Conservation (phyloP, 768 basidiomycete genomes). For the Tubosaeta sp. region DNA sequence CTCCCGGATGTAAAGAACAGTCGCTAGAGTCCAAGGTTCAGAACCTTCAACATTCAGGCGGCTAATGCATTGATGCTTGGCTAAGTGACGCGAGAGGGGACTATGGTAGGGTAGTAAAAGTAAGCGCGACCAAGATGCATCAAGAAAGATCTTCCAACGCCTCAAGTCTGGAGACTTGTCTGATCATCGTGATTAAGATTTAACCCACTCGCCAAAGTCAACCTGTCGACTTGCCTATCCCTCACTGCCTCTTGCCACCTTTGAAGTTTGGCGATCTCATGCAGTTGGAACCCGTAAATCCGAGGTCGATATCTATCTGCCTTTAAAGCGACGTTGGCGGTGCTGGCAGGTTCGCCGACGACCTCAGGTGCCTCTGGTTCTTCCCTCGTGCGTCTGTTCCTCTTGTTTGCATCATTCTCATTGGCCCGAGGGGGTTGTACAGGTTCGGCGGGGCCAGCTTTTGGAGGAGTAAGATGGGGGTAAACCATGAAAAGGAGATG, state of each 20-base stretch:
- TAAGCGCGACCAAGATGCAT: too few species aligned
- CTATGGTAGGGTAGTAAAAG: too few species aligned
- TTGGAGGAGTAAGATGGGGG: conserved; percentile 86
- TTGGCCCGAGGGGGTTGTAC: conserved; percentile 21
- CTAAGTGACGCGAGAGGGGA: too few species aligned
- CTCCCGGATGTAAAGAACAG: too few species aligned
- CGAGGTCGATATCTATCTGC: conserved; percentile 89
- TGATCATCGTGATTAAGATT: conserved; percentile 11
- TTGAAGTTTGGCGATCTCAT: conserved; percentile 90
- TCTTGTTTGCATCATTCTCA: conserved; percentile 31
- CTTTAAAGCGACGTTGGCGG: conserved; percentile 78
- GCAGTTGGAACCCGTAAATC: conserved; percentile 95
- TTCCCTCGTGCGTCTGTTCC: conserved; percentile 51
- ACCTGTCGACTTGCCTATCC: conserved; percentile 55
- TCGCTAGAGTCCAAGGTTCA: too few species aligned
- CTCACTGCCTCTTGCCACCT: conserved; percentile 94
- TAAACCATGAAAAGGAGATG: conserved; percentile 97
- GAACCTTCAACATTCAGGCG: too few species aligned
- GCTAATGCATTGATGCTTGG: too few species aligned
- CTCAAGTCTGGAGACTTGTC: conserved; percentile 51
- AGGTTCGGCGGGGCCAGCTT: conserved; percentile 51
- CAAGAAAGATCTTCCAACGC: conserved; percentile 37
- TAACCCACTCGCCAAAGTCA: background rate
- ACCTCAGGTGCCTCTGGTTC: conserved; percentile 47
- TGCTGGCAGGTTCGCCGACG: conserved; percentile 67